Evolutionary conservation across 768 basidiomycete species (phyloP), one percentile per base, ranked within the genome.

Genomic region (Tricholoma hemisulphureum): DNA sequence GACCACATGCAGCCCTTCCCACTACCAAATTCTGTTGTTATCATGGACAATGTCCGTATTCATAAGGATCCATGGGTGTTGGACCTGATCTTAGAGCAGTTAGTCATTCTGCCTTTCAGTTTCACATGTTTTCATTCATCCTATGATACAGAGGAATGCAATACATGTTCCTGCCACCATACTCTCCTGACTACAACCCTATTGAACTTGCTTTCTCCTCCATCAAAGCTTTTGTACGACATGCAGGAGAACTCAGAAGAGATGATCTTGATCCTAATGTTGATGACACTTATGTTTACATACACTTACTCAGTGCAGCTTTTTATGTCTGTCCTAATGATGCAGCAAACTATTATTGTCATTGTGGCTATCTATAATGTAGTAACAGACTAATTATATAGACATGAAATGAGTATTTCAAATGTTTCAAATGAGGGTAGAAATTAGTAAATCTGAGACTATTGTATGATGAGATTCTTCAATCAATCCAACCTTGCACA

Each of bases 131-230:
- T 10, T 21, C 14, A 23, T 28, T 39, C 14, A 23, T 45, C 16
- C 43, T 20, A 13, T 11, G 18, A 35, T 55, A 11, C 39, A 66
- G 67, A 24, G 67, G 67, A 3, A 68, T 70, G 65, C 37, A 37
- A 3, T 51, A 62, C 11, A 29, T 63, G 16, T 77, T 65, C 53
- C 63, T 77, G 0, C 73, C 73, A 13, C 70, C 74, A 8, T 76
- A 77, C 49, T 77, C 70, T 1, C 75, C 73, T 0, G 72, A 77
- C 56, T 70, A 65, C 50, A 76, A 77, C 56, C 75, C 75, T 0
- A 76, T 77, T 45, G 73, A 76, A 24, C 62, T 65, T 8, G 65
- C 63, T 1, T 70, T 71, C 41, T 72, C 65, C 0, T 50, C 60
- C 2, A 69, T 72, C 57, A 71, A 72, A 34, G 55, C 65, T 6